phyloP scores from a whole-genome alignment of 352 stramenopile species.

The Phytophthora hibernalis region DNA sequence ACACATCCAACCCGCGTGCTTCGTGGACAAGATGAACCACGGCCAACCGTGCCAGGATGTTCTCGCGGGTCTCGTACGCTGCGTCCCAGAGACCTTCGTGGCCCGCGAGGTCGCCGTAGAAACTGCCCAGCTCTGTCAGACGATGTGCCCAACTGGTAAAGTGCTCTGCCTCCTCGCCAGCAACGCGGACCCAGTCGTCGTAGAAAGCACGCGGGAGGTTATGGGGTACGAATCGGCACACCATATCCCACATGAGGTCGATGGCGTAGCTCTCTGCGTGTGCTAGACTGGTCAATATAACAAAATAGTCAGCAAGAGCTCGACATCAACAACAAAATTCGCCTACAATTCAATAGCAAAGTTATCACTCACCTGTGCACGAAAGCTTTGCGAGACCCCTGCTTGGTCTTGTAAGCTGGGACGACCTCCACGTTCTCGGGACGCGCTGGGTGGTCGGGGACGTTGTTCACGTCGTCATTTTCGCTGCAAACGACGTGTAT shows the following conservation, averaged over 20 bases:
- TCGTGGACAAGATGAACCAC: conserved; percentile 71
- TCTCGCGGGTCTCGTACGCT: conserved; percentile 49
- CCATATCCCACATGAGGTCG: conserved; percentile 74
- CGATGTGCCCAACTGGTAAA: conserved; percentile 58
- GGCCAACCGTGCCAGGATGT: conserved; percentile 50
- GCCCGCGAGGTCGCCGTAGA: conserved; percentile 57
- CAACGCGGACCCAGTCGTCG: conserved; percentile 67
- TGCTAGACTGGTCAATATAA: conserved; percentile 35
- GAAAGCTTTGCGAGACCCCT: conserved; percentile 58
- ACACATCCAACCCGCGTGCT: conserved; percentile 63
- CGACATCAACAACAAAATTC: neutral
- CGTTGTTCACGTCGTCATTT: conserved; percentile 45
- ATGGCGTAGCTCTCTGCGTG: conserved; percentile 72
- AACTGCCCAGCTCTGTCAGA: conserved; percentile 52
- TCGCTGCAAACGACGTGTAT: conserved; percentile 36
- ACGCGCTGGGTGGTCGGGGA: conserved; percentile 53
- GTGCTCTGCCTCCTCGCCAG: conserved; percentile 59
- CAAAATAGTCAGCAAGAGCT: neutral
- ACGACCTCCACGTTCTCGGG: conserved; percentile 57
- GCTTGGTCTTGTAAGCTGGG: conserved; percentile 50
- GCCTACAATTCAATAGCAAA: too few species aligned
- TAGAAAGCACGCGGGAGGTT: conserved; percentile 58
- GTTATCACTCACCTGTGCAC: conserved; percentile 39
- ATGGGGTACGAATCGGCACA: conserved; percentile 56
- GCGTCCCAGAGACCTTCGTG: conserved; percentile 66